phyloP scores from a whole-genome alignment of 2,329 filamentous ascomycete genomes.

The Trichothecium roseum region DNA sequence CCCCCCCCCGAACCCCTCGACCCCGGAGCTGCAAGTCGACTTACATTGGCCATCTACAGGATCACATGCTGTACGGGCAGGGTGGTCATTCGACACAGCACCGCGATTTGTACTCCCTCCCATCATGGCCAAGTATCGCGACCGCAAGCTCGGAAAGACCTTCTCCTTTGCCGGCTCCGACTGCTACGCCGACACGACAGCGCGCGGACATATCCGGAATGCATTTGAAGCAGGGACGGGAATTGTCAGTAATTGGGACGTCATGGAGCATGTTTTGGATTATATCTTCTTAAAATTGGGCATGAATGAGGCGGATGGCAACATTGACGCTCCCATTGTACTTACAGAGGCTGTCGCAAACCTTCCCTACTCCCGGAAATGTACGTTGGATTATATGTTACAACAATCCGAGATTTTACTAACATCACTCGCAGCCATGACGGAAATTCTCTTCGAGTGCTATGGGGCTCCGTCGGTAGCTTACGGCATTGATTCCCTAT shows the following conservation, averaged over 20 bases:
- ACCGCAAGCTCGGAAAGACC: constrained; percentile 84
- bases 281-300: constrained; percentile 93
- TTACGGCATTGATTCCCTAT: constrained; percentile 92
- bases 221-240: constrained; percentile 86
- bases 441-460: constrained; percentile 92
- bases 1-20: neutral
- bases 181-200: constrained; percentile 89
- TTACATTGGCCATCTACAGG: constrained; percentile 39
- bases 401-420: constrained; percentile 6
- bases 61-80: constrained; percentile 79
- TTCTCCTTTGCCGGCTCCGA: constrained; percentile 89
- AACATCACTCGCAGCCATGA: constrained; percentile 61
- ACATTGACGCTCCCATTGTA: constrained; percentile 76
- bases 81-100: constrained; percentile 86
- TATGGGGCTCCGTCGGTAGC: constrained; percentile 84
- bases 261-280: constrained; percentile 88
- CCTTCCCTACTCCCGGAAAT: constrained; percentile 76
- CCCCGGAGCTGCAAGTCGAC: constrained; percentile 2
- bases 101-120: constrained; percentile 76
- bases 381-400: constrained; percentile 34
- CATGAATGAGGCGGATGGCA: constrained; percentile 63
- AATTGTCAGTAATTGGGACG: constrained; percentile 95
- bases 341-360: constrained; percentile 96
- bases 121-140: constrained; percentile 89
- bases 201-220: constrained; percentile 79